A percentile compares a stretch with the other conserved stretches of the same genome.
These are phyloP conservation scores for Brassica balearica DNA, from an alignment of 441 rosid genomes.

Conservation along the genomic window DNA sequence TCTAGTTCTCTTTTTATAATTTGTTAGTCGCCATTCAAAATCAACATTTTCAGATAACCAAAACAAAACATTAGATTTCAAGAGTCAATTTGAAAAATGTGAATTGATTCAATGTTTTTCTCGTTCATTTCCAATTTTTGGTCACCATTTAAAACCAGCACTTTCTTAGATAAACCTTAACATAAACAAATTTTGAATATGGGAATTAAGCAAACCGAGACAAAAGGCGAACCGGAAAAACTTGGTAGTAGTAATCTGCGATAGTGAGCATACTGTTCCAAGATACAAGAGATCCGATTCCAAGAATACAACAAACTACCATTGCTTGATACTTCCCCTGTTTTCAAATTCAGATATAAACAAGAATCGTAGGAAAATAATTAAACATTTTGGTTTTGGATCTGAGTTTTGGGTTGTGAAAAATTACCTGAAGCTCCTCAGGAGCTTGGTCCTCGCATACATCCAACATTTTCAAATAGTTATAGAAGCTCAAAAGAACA, in stretches of 20 bases:
- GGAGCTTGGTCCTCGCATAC: background rate
- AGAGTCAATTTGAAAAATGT: no score
- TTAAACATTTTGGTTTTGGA: background rate
- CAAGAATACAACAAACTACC: conserved; percentile 72
- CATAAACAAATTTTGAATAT: conserved; percentile 1
- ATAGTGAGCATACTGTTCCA: conserved; percentile 87
- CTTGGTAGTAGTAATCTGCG: conserved; percentile 69
- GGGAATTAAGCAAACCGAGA: background rate
- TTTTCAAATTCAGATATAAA: background rate
- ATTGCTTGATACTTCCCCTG: conserved; percentile 71
- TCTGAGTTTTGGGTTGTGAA: background rate
- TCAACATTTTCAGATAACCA: no score
- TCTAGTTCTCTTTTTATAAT: no score
- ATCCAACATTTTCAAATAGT: background rate
- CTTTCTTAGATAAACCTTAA: background rate
- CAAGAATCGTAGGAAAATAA: background rate
- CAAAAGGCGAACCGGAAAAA: conserved; percentile 54
- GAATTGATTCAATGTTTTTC: background rate
- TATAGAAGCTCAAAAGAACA: background rate
- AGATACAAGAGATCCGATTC: conserved; percentile 71
- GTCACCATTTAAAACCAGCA: background rate
- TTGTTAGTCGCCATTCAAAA: no score
- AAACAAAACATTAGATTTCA: no score
- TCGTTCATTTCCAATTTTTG: background rate
- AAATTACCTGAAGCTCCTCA: background rate